Evolutionary conservation across 306 rosid species (phyloP), one percentile per base, ranked within the genome.

Genomic region (Dalbergia cochinchinensis): DNA sequence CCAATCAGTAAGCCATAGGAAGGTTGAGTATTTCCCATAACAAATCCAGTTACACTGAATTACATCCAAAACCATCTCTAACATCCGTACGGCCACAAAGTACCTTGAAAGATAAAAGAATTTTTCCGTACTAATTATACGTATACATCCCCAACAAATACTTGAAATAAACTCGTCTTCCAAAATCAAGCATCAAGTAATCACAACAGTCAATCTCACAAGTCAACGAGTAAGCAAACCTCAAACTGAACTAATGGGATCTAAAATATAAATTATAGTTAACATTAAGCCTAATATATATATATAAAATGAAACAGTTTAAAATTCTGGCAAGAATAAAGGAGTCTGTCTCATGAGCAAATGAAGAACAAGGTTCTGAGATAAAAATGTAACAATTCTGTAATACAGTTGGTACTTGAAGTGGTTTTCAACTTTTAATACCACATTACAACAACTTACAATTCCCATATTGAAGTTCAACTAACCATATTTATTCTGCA

Each of bases 381-480:
- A 42, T 42, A 42, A 6, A 42, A 42, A 42, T 2, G 26, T 6
- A 48, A 55, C 26, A 16, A n/a, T 58, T 66, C 10, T 16, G 54
- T 6, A 68, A 67, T 42, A 19, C 10, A 12, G 4, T 68, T 22
- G 72, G 73, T n/a, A 39, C 19, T 5, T 12, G 13, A 45, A 69
- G 6, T 22, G 42, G 50, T n/a, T 47, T 47, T 69, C 22, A 69
- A 47, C 0, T 47, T 47, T 47, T 47, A 22, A 12, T 13, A 64
- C 35, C 14, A 47, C 44, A 69, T 35, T 3, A 35, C 41, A 35
- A 6, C 6, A 6, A 35, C 41, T 1, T 22, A 20, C 3, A n/a
- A 50, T n/a, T 33, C 70, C 15, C 75, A 70, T 51, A 35, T 51
- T 31, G 61, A 70, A 51, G n/a, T 70, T 48, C 44, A 11, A 33